These are phyloP conservation scores for Candida andamanensis DNA, from an alignment of 805 yeast genomes.

Conservation along the genomic window DNA sequence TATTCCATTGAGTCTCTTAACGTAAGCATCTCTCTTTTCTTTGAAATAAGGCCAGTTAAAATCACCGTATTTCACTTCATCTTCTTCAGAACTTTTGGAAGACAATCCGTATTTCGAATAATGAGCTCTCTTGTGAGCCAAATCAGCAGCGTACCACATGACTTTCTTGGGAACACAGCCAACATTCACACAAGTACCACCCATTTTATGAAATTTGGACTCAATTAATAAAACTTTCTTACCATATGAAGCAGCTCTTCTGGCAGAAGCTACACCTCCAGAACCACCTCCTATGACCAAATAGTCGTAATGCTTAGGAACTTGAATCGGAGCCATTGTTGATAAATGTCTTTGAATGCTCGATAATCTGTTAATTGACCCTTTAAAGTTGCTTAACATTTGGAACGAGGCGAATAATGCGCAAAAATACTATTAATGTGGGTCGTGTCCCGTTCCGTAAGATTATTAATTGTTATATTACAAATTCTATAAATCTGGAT, in stretches of 20 bases:
- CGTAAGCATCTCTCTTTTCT: conserved; percentile 87
- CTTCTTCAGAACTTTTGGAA: conserved; percentile 41
- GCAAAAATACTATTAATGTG: background rate
- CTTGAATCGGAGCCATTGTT: conserved; percentile 44
- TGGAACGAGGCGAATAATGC: no score
- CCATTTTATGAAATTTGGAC: conserved; percentile 60
- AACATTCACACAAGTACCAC: conserved; percentile 98
- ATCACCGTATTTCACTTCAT: conserved; percentile 42
- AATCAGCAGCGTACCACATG: conserved; percentile 96
- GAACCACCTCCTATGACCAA: conserved; percentile 98
- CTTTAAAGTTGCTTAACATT: no score
- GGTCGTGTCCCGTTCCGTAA: background rate
- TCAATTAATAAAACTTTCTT: conserved; percentile 83
- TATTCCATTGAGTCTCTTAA: conserved; percentile 83
- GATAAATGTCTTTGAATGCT: conserved; percentile 26
- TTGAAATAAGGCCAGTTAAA: conserved; percentile 85
- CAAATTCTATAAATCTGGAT: conserved; percentile 4
- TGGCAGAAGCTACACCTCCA: conserved; percentile 98
- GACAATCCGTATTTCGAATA: conserved; percentile 82
- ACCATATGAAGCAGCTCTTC: conserved; percentile 93
- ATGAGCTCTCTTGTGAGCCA: conserved; percentile 69
- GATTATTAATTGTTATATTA: background rate
- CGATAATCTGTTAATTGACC: conserved; percentile 13
- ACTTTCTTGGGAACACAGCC: conserved; percentile 99
- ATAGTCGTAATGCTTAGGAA: conserved; percentile 64